Conservation (phyloP, 164 flowering plant species). For the Magnolia officinalis region DNA sequence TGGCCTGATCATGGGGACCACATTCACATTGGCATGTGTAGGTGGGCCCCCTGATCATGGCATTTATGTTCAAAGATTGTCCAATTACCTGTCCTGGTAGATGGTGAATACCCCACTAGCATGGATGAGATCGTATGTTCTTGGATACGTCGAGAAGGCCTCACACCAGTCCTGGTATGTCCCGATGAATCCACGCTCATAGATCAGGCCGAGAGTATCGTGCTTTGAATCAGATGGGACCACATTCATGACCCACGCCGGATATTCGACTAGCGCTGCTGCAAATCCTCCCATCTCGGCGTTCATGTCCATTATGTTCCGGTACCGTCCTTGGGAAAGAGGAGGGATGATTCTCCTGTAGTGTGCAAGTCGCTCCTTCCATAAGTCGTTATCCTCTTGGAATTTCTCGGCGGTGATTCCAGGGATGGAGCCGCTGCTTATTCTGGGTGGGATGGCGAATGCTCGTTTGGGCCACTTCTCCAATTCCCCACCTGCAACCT, state of each 20-base stretch:
- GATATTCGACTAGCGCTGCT: conserved; percentile 67
- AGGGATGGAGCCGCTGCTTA: conserved; percentile 57
- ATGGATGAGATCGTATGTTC: conserved; percentile 96
- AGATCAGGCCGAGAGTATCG: conserved; percentile 79
- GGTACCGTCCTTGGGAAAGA: conserved; percentile 49
- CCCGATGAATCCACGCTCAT: conserved; percentile 89
- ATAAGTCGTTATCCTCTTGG: conserved; percentile 60
- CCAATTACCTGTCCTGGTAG: conserved; percentile 75
- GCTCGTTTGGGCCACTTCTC: conserved; percentile 94
- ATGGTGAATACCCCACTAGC: conserved; percentile 70
- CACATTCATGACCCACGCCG: conserved; percentile 97
- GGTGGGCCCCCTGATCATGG: no score
- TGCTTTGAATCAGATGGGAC: conserved; percentile 67
- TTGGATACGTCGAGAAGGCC: conserved; percentile 93
- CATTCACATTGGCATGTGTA: no score
- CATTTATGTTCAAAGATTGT: background rate
- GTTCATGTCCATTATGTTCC: conserved; percentile 97
- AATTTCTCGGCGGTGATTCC: conserved; percentile 59
- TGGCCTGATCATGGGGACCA: no score
- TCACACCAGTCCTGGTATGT: conserved; percentile 98
- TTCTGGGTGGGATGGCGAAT: conserved; percentile 78
- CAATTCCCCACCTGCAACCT: conserved; percentile 80
- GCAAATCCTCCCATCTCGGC: conserved; percentile 93
- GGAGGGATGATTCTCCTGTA: conserved; percentile 51
- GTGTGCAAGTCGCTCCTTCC: conserved; percentile 67